phyloP scores from a whole-genome alignment of 768 basidiomycete species.

The Pulveroboletus sp. region DNA sequence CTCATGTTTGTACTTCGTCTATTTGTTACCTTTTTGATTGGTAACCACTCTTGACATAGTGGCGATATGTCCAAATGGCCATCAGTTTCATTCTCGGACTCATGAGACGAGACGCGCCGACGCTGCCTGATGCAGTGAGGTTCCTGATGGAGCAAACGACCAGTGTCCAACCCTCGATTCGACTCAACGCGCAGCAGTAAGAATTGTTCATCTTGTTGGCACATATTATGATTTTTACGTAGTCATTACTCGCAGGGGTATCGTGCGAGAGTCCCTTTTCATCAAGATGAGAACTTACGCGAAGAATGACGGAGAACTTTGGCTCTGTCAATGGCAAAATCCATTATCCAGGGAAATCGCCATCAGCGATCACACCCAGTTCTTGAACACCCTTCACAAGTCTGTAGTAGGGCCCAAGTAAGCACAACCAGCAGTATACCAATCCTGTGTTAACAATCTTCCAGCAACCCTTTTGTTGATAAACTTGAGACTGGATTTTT shows the following conservation, averaged over 20 bases:
- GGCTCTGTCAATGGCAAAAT: slow-evolving; percentile 69
- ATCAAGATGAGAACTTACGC: slow-evolving; percentile 77
- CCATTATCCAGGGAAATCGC: slow-evolving; percentile 48
- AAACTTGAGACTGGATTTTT: slow-evolving; percentile 76
- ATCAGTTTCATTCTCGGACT: slow-evolving; percentile 55
- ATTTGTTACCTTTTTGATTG: neutral
- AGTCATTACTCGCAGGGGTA: slow-evolving; percentile 40
- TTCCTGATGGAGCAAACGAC: slow-evolving; percentile 63
- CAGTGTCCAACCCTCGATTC: slow-evolving; percentile 70
- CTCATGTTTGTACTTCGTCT: slow-evolving; percentile 54
- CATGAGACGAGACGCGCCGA: slow-evolving; percentile 56
- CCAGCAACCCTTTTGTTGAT: slow-evolving; percentile 57
- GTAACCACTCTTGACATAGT: slow-evolving; percentile 40
- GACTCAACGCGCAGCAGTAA: slow-evolving; percentile 61
- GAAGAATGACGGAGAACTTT: slow-evolving; percentile 56
- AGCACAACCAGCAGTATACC: slow-evolving; percentile 7
- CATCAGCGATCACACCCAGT: slow-evolving; percentile 45
- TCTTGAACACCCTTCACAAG: slow-evolving; percentile 43
- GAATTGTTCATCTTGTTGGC: slow-evolving; percentile 5
- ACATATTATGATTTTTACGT: neutral
- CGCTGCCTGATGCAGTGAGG: slow-evolving; percentile 48
- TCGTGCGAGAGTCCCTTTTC: slow-evolving; percentile 60
- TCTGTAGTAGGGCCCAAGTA: slow-evolving; percentile 37
- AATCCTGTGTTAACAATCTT: neutral
- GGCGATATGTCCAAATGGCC: slow-evolving; percentile 78